Base-by-base conservation (phyloP, 31 red algal genomes). In the Odonthalia washingtoniensis region DNA sequence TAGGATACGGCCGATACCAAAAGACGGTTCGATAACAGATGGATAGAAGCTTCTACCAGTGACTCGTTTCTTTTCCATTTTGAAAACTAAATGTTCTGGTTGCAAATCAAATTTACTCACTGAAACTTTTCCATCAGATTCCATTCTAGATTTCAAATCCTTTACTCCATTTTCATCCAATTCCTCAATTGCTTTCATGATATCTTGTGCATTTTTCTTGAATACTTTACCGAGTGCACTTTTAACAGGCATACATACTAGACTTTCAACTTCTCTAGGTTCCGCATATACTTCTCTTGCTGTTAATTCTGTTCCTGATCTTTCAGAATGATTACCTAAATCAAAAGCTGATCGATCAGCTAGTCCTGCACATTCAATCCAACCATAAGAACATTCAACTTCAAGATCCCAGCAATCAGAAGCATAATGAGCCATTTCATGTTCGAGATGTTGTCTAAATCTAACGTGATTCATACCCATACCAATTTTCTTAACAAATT, bases 381-480 rank as follows among this genome's bases (percentile, higher is more conserved):
- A 95, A 46, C 92, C 89, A 77, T 95, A 95, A 4, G 88, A 83
- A 46, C 41, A 91, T 34, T 95, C 89, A 36, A 99, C 87, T 80
- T 96, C 94, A 28, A 99, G 78, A 70, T 99, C 97, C 92, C 91
- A 95, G 75, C 94, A 96, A 49, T 95, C 94, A 9, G 66, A 72
- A 66, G 97, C 94, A 61, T 99, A 99, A 78, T 99, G 97, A 40
- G 97, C 97, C 88, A 99, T 99, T 65, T 96, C 94, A 46, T 96
- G 87, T 70, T 91, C 91, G 66, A 96, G 63, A 74, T 96, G 97
- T 80, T 96, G 91, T 33, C 94, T 75, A 67, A 96, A 99, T 37
- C 94, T 80, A 81, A 99, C 83, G 46, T 91, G 89, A 38, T 96
- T 37, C 85, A 80, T 78, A 43, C 85, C 80, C 76, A 96, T 81